A percentile compares a stretch with the other conserved stretches of the same genome.
phyloP scores from a whole-genome alignment of 2,329 filamentous ascomycete genomes.

The Trichoderma oligosporum region DNA sequence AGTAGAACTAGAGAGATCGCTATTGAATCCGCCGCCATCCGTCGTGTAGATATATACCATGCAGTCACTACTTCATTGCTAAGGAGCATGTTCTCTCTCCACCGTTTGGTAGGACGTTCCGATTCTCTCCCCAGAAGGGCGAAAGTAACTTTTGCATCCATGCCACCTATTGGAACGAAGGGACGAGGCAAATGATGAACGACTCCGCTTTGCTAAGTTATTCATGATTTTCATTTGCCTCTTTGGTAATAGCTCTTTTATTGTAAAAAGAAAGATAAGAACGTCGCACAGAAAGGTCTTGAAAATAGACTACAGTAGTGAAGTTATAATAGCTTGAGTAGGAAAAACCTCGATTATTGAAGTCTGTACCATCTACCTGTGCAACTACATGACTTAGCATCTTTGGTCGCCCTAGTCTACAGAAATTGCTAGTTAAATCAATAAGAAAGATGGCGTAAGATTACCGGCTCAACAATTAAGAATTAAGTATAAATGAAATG shows the following conservation, averaged over 20 bases:
- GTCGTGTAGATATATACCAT: background rate
- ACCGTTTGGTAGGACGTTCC: background rate
- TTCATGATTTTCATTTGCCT: background rate
- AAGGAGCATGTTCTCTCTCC: background rate
- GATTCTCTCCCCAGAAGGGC: background rate
- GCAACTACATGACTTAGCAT: too few relatives aligned
- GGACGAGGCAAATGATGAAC: background rate
- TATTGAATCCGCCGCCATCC: background rate
- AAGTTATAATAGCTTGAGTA: background rate
- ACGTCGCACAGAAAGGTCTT: background rate
- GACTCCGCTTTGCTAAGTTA: background rate
- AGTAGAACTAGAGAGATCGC: background rate
- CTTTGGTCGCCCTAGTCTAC: too few relatives aligned
- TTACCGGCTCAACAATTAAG: too few relatives aligned
- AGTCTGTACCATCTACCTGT: too few relatives aligned
- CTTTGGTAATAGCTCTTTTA: background rate
- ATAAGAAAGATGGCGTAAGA: too few relatives aligned
- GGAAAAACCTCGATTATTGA: background rate
- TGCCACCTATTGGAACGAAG: background rate
- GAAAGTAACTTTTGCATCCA: background rate
- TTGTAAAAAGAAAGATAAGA: background rate
- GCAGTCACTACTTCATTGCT: background rate
- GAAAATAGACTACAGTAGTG: background rate
- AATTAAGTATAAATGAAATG: too few relatives aligned
- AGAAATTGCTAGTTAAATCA: too few relatives aligned